phyloP scores from a whole-genome alignment of 257 asterid genomes.

The Rauvolfia tetraphylla region DNA sequence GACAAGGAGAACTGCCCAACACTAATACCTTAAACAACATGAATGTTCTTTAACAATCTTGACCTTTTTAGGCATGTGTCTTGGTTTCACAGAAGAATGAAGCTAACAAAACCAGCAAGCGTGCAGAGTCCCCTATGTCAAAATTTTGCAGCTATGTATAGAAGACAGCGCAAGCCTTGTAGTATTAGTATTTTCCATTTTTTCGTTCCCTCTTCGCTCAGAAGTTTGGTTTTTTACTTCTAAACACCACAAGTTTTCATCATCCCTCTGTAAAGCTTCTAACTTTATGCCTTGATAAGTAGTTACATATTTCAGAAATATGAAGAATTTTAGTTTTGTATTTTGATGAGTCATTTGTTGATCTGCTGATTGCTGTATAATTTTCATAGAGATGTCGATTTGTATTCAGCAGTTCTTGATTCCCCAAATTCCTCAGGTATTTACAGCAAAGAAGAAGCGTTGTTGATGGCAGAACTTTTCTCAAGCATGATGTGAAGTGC shows the following conservation, averaged over 20 bases:
- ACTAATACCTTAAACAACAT: not conserved
- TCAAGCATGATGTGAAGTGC: too few relatives aligned
- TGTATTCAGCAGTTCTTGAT: not conserved
- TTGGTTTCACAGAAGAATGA: not conserved
- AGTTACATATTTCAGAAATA: not conserved
- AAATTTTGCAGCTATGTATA: conserved; percentile 16
- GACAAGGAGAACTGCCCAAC: conserved; percentile 36
- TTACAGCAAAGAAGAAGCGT: not conserved
- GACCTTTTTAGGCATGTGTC: too few relatives aligned
- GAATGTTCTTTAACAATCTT: not conserved
- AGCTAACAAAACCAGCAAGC: not conserved
- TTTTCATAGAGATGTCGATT: not conserved
- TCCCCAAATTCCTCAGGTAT: not conserved
- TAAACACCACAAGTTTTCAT: not conserved
- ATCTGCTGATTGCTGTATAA: not conserved
- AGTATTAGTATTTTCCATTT: not conserved
- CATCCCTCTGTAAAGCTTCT: not conserved
- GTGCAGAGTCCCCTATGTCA: conserved; percentile 6
- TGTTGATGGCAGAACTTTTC: too few relatives aligned
- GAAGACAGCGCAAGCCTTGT: conserved; percentile 5
- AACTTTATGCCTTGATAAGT: not conserved
- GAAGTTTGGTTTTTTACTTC: not conserved
- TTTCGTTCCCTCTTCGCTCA: not conserved
- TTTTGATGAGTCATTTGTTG: not conserved
- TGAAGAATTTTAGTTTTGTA: not conserved